Conservation (phyloP, 495 filamentous ascomycete species). For the Astrothelium subdiscretum region DNA sequence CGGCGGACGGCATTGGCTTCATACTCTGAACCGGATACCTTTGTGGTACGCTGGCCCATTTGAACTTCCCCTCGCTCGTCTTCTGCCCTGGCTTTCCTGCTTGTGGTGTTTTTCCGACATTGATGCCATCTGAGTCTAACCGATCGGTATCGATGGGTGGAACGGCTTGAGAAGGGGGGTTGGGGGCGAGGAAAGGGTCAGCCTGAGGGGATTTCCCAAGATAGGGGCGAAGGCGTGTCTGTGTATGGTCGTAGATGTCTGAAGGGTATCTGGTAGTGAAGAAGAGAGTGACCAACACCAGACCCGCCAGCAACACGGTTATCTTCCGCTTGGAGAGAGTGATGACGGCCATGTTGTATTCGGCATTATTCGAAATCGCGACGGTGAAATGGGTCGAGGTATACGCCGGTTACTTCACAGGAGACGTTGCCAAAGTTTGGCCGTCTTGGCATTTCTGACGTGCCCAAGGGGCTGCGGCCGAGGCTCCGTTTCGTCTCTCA, state of each 20-base stretch:
- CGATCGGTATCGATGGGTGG: neutral
- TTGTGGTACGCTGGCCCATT: slow-evolving; percentile 13
- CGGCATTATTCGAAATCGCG: neutral
- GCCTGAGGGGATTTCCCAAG: neutral
- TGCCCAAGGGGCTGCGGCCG: too few relatives aligned
- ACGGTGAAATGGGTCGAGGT: neutral
- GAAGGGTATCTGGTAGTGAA: neutral
- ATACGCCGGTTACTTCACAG: neutral
- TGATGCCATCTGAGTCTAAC: neutral
- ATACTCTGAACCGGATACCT: slow-evolving; percentile 12
- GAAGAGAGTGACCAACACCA: neutral
- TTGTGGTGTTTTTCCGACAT: neutral
- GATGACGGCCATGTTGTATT: neutral
- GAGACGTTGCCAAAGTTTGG: neutral
- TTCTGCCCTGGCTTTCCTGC: neutral
- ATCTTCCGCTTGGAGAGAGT: slow-evolving; percentile 2
- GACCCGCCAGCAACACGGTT: neutral
- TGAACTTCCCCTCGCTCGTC: slow-evolving; percentile 6
- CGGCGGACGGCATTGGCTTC: slow-evolving; percentile 8
- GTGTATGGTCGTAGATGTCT: neutral
- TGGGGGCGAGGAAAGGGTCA: neutral
- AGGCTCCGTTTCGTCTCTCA: too few relatives aligned
- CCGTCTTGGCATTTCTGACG: neutral
- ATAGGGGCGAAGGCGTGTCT: neutral
- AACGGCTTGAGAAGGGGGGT: neutral